Evolutionary conservation across 176 grass and related monocot genomes (phyloP).

Genomic region (Olyra latifolia): DNA sequence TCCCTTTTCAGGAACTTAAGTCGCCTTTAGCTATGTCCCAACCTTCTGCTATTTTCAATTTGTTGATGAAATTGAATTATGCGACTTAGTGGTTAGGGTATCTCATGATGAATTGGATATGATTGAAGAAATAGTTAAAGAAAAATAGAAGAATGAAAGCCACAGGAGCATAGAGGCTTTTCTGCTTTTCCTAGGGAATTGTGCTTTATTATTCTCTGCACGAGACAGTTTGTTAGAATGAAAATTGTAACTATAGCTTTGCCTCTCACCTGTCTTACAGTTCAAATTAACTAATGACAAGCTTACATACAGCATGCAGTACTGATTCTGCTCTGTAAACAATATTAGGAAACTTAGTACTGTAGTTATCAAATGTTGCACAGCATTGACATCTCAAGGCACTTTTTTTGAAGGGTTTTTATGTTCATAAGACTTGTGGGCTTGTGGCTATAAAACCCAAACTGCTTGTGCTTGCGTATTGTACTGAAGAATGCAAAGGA

Average conservation of each 20-base stretch:
- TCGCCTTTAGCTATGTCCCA: not conserved
- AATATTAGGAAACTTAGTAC: not conserved
- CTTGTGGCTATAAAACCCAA: no score
- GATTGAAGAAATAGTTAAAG: not conserved
- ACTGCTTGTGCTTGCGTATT: no score
- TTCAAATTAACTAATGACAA: not conserved
- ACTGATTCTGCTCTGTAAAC: constrained; percentile 15
- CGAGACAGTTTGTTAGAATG: not conserved
- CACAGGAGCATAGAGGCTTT: no score
- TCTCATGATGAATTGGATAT: constrained; percentile 23
- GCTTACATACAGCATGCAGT: not conserved
- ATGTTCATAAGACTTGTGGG: not conserved
- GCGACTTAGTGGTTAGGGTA: not conserved
- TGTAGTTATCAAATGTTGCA: not conserved
- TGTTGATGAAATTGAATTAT: constrained; percentile 1
- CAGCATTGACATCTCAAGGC: not conserved
- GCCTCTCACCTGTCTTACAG: not conserved
- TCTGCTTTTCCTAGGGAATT: no score
- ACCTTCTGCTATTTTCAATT: not conserved
- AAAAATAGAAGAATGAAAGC: no score
- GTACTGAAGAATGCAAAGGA: no score
- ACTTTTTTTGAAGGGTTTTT: not conserved
- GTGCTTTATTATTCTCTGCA: no score
- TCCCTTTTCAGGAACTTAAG: not conserved
- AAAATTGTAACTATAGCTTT: not conserved